Base-by-base conservation (phyloP, 768 basidiomycete genomes). In the Boletus rubropictus region DNA sequence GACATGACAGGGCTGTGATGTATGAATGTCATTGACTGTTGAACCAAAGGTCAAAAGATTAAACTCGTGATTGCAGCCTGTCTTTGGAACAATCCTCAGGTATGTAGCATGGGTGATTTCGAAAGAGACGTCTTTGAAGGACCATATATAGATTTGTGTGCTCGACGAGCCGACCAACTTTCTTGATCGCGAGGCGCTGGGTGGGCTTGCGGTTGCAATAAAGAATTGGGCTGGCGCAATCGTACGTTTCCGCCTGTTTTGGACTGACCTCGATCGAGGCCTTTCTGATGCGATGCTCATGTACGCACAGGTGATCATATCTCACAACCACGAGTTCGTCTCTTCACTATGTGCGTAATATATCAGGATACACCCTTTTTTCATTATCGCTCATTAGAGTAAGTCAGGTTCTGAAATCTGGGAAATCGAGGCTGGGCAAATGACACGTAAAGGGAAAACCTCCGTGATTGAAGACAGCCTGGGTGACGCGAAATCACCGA, bases 121-220 rank as follows among this genome's bases (percentile, higher is more conserved):
- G 44, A 18, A 12, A 32, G 42, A 43, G 29, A 40, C 28, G 28
- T 22, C 39, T 25, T 36, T 53, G 40, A 52, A 48, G 48, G 24
- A 17, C 53, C 36, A 20, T 42, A 79, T 78, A 83, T 85, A 55
- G 60, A 53, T 61, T 32, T 86, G 86, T 61, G 71, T 88, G 12
- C 77, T 91, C 28, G 90, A 93, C 64, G 89, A 92, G 67, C 91
- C 91, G 29, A 95, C 89, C 64, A 97, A 98, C 71, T 97, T 97
- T 77, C 79, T 97, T 73, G 93, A 96, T 66, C 84, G 94, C 54
- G 94, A 97, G 66, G 92, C 93, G 18, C 74, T 97, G 17, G 94
- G 94, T 55, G 94, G 95, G 50, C 73, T 98, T 34, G 92, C 94
- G 29, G 84, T 95, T 22, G 94, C 95, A 36, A 97, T 97, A 69